Conservation (phyloP, 805 yeast species). For the Suhomyces canberraensis region DNA sequence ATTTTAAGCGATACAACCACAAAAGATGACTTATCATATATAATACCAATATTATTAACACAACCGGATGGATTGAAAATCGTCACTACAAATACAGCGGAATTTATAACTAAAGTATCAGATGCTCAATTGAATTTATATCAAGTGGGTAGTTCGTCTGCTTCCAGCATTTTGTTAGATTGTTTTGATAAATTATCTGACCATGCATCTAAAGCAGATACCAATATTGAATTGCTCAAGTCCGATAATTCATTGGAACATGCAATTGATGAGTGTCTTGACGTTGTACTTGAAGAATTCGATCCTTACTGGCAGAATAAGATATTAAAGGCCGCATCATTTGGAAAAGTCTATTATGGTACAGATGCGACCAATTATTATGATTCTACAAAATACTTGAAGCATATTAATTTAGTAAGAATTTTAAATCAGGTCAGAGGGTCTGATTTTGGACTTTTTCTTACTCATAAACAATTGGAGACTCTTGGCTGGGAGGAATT, state of each 20-base stretch:
- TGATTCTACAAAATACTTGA: constrained; percentile 55
- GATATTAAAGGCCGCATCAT: constrained; percentile 73
- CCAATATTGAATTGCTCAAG: constrained; percentile 57
- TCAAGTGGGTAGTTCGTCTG: constrained; percentile 77
- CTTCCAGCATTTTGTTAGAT: constrained; percentile 80
- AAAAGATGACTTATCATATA: constrained; percentile 20
- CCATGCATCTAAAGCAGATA: constrained; percentile 79
- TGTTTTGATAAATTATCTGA: constrained; percentile 58
- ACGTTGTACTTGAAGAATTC: constrained; percentile 75
- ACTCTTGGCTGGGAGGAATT: constrained; percentile 53
- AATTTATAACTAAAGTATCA: constrained; percentile 63
- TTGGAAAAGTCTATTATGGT: constrained; percentile 69
- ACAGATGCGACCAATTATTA: constrained; percentile 35
- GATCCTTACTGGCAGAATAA: constrained; percentile 78
- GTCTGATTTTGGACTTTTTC: constrained; percentile 60
- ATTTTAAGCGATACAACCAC: constrained; percentile 10
- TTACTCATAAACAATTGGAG: constrained; percentile 57
- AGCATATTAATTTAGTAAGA: constrained; percentile 58
- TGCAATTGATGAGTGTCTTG: constrained; percentile 71
- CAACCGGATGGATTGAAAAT: constrained; percentile 71
- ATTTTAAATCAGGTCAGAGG: constrained; percentile 69
- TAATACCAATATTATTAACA: constrained; percentile 44
- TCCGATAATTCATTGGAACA: constrained; percentile 40
- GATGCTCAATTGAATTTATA: constrained; percentile 58
- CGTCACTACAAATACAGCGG: constrained; percentile 54